Evolutionary conservation across 768 basidiomycete genomes (phyloP), one percentile per base, ranked within the genome.

Genomic region (Postia placenta): DNA sequence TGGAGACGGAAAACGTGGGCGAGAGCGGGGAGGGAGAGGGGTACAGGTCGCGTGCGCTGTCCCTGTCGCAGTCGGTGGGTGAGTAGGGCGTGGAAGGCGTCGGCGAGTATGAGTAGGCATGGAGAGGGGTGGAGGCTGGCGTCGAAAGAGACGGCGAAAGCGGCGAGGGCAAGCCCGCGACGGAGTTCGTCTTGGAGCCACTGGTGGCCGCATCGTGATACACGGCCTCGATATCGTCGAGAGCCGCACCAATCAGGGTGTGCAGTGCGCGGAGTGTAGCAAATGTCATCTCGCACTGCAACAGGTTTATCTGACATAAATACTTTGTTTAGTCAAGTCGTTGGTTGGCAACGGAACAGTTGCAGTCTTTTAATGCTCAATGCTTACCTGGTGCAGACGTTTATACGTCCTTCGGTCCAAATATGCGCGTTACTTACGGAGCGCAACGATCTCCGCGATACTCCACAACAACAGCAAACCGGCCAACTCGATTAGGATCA

Each of bases 161-260:
- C 11, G 42, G 42, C 42, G 42, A 43, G 11, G 22, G 26, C 4
- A 25, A 17, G 11, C 6, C 42, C 3, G 11, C 7, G 23, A 4
- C 5, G 9, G 42, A 26, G 24, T 26, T n/a, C 20, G n/a, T 35
- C 11, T 9, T 9, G 38, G 42, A 26, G 22, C 19, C 33, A 5
- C 24, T 5, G 20, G 47, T 38, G 39, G 37, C 23, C 9, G 52
- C 52, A 35, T 50, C 49, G 45, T 51, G 56, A 49, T 62, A 86
- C 44, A 84, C 67, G 44, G 68, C 69, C 63, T 86, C 79, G 14
- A 88, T 82, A 56, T 85, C 81, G 64, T 80, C 74, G 53, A 87
- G 66, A 22, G 85, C 83, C 55, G 82, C 72, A 57, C 79, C 81
- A 56, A 88, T 76, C 59, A 87, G 75, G 53, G 74, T 65, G 53